Percentiles rank a stretch among this genome's conserved stretches.
These are phyloP conservation scores for Ambrosia trifida DNA, from an alignment of 129 eudicot genomes.

Conservation along the genomic window DNA sequence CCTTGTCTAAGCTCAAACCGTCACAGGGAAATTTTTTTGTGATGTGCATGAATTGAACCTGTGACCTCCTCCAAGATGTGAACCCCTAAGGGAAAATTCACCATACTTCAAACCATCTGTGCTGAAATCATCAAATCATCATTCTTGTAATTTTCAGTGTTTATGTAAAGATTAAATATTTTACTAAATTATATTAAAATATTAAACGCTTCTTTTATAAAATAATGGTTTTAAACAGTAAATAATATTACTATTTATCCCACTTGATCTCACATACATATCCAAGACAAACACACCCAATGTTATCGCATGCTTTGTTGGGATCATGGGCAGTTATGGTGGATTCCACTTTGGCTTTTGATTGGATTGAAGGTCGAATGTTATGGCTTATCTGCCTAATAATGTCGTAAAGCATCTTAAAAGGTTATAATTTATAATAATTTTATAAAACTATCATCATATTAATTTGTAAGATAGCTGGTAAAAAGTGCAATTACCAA, in stretches of 20 bases:
- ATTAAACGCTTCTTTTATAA: neutral
- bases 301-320: slow-evolving; percentile 4
- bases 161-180: too few species aligned
- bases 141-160: too few species aligned
- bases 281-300: slow-evolving; percentile 14
- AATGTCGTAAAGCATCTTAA: slow-evolving; percentile 4
- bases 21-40: too few species aligned
- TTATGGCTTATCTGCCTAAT: slow-evolving; percentile 12
- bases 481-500: slow-evolving; percentile 11
- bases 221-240: neutral
- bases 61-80: too few species aligned
- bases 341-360: slow-evolving; percentile 13
- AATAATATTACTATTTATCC: slow-evolving; percentile 3
- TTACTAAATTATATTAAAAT: neutral
- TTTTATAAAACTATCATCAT: neutral
- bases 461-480: neutral
- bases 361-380: neutral
- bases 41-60: too few species aligned
- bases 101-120: too few species aligned
- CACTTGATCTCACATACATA: slow-evolving; percentile 4
- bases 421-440: neutral
- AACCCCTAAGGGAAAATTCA: too few species aligned
- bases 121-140: too few species aligned
- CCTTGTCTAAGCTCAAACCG: too few species aligned
- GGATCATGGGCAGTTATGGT: slow-evolving; percentile 10